These are phyloP conservation scores for Salix dunnii DNA, from an alignment of 345 rosid species.

Conservation along the genomic window DNA sequence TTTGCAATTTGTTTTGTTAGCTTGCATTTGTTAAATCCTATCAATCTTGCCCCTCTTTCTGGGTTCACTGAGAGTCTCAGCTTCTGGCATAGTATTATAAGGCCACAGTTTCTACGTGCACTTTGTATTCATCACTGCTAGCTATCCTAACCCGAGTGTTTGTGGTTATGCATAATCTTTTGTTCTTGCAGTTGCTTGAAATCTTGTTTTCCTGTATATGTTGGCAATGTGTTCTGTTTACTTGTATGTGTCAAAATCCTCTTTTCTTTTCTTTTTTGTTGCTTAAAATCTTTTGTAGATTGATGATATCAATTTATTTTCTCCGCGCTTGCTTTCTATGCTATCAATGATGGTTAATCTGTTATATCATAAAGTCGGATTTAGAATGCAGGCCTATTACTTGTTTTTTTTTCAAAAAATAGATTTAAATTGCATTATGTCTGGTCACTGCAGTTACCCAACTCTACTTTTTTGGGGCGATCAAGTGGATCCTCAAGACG, in stretches of 20 bases:
- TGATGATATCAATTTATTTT: background rate
- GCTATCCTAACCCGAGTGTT: background rate
- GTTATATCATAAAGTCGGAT: background rate
- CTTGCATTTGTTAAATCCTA: background rate
- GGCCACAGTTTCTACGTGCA: background rate
- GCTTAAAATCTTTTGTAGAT: background rate
- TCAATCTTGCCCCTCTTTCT: background rate
- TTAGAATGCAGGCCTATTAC: background rate
- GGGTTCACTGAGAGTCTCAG: background rate
- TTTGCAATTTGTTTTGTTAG: background rate
- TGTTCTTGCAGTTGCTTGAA: background rate
- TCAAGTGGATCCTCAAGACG: conserved; percentile 61
- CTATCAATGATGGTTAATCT: background rate
- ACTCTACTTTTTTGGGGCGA: conserved; percentile 54
- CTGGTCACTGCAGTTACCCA: conserved; percentile 47
- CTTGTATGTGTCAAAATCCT: background rate
- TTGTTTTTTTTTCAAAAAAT: background rate
- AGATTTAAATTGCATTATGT: conserved; percentile 10
- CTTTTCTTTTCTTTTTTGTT: background rate
- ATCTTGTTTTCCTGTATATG: background rate
- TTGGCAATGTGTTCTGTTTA: background rate
- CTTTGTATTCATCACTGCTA: background rate
- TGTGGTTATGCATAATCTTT: background rate
- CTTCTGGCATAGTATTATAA: background rate
- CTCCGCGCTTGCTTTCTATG: background rate